A percentile compares a stretch with the other conserved stretches of the same genome.
Conservation (phyloP, 106 monocot genomes). For the Vanilla planifolia region DNA sequence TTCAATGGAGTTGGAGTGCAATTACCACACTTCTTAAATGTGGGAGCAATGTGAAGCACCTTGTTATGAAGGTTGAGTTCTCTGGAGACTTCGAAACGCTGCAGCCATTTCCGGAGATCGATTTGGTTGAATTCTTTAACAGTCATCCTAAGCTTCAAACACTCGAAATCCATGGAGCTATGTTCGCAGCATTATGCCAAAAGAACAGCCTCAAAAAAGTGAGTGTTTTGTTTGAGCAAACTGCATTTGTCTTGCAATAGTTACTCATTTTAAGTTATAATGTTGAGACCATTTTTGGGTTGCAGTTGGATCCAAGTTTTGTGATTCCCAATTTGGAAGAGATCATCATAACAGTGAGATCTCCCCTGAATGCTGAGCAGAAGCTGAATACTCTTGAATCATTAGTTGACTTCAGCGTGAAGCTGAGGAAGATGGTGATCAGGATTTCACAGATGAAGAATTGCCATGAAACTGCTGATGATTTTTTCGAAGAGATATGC, state of each 20-base stretch:
- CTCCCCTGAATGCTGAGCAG: conserved; percentile 83
- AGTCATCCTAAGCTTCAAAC: conserved; percentile 53
- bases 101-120: conserved; percentile 68
- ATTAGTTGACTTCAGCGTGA: conserved; percentile 39
- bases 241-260: background rate
- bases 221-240: conserved; percentile 1
- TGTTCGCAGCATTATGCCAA: conserved; percentile 85
- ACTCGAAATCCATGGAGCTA: conserved; percentile 90
- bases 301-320: conserved; percentile 71
- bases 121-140: conserved; percentile 77
- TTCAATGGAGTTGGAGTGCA: conserved; percentile 87
- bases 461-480: conserved; percentile 63
- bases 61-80: conserved; percentile 88
- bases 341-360: conserved; percentile 64
- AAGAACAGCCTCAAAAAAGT: conserved; percentile 76
- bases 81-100: conserved; percentile 64
- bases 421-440: conserved; percentile 52
- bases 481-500: conserved; percentile 79
- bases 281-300: background rate
- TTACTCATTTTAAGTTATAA: no score
- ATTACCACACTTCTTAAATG: conserved; percentile 44
- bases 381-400: conserved; percentile 73
- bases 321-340: conserved; percentile 68
- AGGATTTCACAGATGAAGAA: conserved; percentile 79
- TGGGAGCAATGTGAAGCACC: conserved; percentile 62